Evolutionary conservation across 495 filamentous ascomycete species (phyloP), one percentile per base, ranked within the genome.

Genomic region (Penicillium egyptiacum): DNA sequence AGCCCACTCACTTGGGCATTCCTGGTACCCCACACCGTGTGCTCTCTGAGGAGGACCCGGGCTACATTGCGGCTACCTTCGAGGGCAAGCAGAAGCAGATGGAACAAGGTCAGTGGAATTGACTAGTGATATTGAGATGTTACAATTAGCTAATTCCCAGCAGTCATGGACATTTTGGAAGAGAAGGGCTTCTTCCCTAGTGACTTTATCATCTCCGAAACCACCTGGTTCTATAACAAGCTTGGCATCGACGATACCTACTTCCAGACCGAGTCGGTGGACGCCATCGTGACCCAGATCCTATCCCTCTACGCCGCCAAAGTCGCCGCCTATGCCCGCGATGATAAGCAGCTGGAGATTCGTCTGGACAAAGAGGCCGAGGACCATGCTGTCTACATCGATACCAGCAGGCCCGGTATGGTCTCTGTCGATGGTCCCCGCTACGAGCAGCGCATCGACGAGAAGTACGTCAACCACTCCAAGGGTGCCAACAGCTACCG

Each of bases 161-260:
- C 53, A 83, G 88, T 91, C 50, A 88, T 89, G 85, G 86, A 88
- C 64, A 76, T 82, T 63, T 70, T 91, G 42, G 88, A 90, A 63
- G 83, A 85, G 59, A 89, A 88, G 68, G 87, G 83, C 39, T 97
- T 96, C 83, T 90, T 98, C 52, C 94, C 94, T 3, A 76, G 80
- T 51, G 83, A 89, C 41, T 88, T 97, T 60, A 81, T 96, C 37
- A 85, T 92, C 55, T 81, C 85, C 3, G 91, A 98, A 74, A 90
- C 91, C 30, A 81, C 82, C 17, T 98, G 94, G 95, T 98, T 98
- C 80, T 98, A 98, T 77, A 89, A 94, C 62, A 88, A 92, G 70
- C 82, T 98, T 14, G 95, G 94, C 50, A 98, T 98, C 65, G 94
- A 98, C 72, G 94, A 98, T 74, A 92, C 96, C 77, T 98, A 98